A percentile compares a stretch with the other conserved stretches of the same genome.
phyloP scores from a whole-genome alignment of 345 rosid genomes.

The Aethionema arabicum region DNA sequence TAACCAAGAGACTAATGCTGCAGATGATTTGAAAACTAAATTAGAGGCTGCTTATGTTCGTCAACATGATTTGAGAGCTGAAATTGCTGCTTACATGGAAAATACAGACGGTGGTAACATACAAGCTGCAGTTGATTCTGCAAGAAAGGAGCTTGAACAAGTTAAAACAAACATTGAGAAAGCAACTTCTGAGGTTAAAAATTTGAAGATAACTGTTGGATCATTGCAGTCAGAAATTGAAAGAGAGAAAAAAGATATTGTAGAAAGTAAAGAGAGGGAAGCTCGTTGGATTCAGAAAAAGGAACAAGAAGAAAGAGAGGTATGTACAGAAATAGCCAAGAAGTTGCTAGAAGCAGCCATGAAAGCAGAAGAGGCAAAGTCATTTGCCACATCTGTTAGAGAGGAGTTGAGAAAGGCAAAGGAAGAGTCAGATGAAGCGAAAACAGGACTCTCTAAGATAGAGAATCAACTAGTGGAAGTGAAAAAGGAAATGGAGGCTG shows the following conservation, averaged over 20 bases:
- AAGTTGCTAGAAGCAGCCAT: conserved; percentile 62
- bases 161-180: conserved; percentile 74
- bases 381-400: conserved; percentile 50
- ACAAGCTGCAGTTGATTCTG: conserved; percentile 63
- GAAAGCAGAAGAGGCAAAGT: conserved; percentile 76
- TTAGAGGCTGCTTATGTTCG: conserved; percentile 61
- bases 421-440: conserved; percentile 75
- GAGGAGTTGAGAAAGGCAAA: conserved; percentile 75
- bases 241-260: conserved; percentile 56
- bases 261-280: conserved; percentile 58
- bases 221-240: conserved; percentile 68
- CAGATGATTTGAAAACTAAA: conserved; percentile 74
- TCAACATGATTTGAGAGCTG: conserved; percentile 66
- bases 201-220: conserved; percentile 61
- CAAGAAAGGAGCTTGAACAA: conserved; percentile 79
- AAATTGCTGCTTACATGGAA: conserved; percentile 60
- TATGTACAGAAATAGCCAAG: conserved; percentile 56
- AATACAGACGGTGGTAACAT: conserved; percentile 51
- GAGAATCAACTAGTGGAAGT: conserved; percentile 61
- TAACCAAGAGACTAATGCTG: conserved; percentile 57
- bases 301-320: conserved; percentile 62
- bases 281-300: conserved; percentile 49
- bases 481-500: conserved; percentile 82
- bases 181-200: conserved; percentile 65
- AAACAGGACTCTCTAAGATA: conserved; percentile 55